A percentile compares a stretch with the other conserved stretches of the same genome.
phyloP scores from a whole-genome alignment of 805 yeast species.

The Candida sonorensis region DNA sequence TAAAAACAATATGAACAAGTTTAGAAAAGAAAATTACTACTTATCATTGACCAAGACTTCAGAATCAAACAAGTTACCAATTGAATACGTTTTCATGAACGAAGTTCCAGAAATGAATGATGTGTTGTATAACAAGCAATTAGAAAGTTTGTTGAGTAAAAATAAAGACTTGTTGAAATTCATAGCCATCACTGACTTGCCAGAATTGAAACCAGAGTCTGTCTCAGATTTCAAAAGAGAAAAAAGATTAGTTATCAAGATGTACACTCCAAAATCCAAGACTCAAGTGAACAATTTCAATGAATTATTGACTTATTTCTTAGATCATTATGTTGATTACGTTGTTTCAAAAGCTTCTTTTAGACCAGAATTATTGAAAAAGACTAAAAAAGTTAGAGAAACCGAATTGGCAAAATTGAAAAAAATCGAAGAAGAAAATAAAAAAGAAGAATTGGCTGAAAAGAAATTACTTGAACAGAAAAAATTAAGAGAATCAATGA shows the following conservation, averaged over 20 bases:
- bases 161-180: conserved; percentile 45
- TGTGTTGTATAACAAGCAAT: conserved; percentile 45
- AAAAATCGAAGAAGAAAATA: conserved; percentile 58
- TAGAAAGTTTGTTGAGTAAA: conserved; percentile 35
- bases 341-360: conserved; percentile 39
- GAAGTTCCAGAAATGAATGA: conserved; percentile 81
- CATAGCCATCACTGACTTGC: conserved; percentile 80
- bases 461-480: conserved; percentile 66
- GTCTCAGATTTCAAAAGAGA: conserved; percentile 44
- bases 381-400: conserved; percentile 72
- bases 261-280: conserved; percentile 43
- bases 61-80: conserved; percentile 65
- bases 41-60: conserved; percentile 78
- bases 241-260: conserved; percentile 49
- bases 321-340: conserved; percentile 29
- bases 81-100: conserved; percentile 77
- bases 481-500: conserved; percentile 56
- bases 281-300: conserved; percentile 45
- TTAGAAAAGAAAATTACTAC: conserved; percentile 72
- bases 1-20: conserved; percentile 71
- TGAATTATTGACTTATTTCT: conserved; percentile 55
- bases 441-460: conserved; percentile 61
- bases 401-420: conserved; percentile 62
- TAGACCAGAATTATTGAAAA: conserved; percentile 70
- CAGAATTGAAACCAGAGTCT: conserved; percentile 60